Base-by-base conservation (phyloP, 192 early-diverging fungal species). In the Chytriomyces confervae region DNA sequence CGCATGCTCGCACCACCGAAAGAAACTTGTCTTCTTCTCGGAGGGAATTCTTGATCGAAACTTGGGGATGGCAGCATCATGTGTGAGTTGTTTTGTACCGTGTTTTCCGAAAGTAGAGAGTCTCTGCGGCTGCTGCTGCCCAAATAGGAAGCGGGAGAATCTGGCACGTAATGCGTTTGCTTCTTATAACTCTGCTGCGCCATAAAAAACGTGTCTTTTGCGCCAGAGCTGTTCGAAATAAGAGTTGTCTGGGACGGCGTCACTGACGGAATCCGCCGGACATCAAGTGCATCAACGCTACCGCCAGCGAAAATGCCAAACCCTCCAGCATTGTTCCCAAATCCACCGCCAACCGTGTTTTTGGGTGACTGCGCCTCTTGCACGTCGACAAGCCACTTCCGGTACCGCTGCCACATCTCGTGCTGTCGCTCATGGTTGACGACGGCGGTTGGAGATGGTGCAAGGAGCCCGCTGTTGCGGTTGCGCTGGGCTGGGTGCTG, bases 1-100 rank as follows among this genome's bases (percentile, higher is more conserved):
- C 50, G 48, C n/a, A 76, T 45, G 64, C 74, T 76, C 13, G 10
- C 36, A 5, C 62, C 74, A 1, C 74, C 74, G 51, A 76, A 76
- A 7, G 74, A 76, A 48, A 76, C 74, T 11, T 24, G n/a, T 27
- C 27, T 10, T 7, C 27, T 29, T 53, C 50, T 50, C 50, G 9
- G 23, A 5, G 11, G 23, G 50, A 53, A 23, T 47, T 44, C 16
- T 11, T 7, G 8, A 24, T 24, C 16, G 69, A 50, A 70, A 50
- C 24, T 8, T 7, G 18, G n/a, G 24, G 69, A 16, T n/a, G 36
- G 16, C 16, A 20, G 50, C 50, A 50, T 9, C 24, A 53, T 27
- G 69, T 70, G 50, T 57, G 18, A 13, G 51, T 23, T 47, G 20
- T 24, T 9, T n/a, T 16, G 50, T 24, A 50, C 27, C 46, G 43